phyloP scores from a whole-genome alignment of 352 stramenopile genomes.

The Phytophthora sp. region DNA sequence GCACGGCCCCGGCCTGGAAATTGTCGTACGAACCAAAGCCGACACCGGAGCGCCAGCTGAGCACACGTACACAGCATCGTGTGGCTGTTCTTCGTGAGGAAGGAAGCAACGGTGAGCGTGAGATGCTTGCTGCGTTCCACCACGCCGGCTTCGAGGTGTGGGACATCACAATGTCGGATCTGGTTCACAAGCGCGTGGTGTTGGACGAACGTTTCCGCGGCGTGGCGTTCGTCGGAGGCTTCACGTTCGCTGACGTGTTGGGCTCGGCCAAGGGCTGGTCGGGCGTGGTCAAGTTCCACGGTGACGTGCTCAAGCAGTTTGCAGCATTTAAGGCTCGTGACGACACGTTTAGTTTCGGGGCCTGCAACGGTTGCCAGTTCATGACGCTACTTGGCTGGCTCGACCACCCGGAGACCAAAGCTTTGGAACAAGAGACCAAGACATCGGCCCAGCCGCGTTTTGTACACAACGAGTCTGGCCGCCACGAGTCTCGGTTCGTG shows the following conservation, averaged over 20 bases:
- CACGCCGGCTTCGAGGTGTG: slow-evolving; percentile 97
- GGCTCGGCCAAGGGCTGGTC: slow-evolving; percentile 99
- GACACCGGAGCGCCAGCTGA: slow-evolving; percentile 86
- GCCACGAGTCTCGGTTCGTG: slow-evolving; percentile 98
- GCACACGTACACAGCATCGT: slow-evolving; percentile 89
- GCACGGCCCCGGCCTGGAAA: slow-evolving; percentile 89
- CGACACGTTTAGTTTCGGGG: slow-evolving; percentile 99
- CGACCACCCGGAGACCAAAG: slow-evolving; percentile 58
- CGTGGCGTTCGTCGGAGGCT: slow-evolving; percentile 98
- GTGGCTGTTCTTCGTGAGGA: slow-evolving; percentile 98
- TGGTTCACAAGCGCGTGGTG: slow-evolving; percentile 91
- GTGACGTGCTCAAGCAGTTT: slow-evolving; percentile 96
- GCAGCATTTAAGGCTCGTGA: slow-evolving; percentile 93
- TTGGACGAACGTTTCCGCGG: slow-evolving; percentile 96
- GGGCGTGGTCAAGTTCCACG: slow-evolving; percentile 97
- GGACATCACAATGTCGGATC: slow-evolving; percentile 98
- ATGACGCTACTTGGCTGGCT: slow-evolving; percentile 99
- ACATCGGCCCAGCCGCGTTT: slow-evolving; percentile 91
- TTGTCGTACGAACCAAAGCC: slow-evolving; percentile 86
- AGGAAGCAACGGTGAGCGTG: slow-evolving; percentile 98
- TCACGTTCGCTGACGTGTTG: slow-evolving; percentile 99
- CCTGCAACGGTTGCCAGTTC: slow-evolving; percentile 99
- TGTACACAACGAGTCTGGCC: slow-evolving; percentile 96
- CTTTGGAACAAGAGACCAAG: slow-evolving; percentile 62
- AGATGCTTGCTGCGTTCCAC: slow-evolving; percentile 98